These are phyloP conservation scores for Fonsecaea pugnacius DNA, from an alignment of 2,329 filamentous ascomycete genomes.

Conservation along the genomic window DNA sequence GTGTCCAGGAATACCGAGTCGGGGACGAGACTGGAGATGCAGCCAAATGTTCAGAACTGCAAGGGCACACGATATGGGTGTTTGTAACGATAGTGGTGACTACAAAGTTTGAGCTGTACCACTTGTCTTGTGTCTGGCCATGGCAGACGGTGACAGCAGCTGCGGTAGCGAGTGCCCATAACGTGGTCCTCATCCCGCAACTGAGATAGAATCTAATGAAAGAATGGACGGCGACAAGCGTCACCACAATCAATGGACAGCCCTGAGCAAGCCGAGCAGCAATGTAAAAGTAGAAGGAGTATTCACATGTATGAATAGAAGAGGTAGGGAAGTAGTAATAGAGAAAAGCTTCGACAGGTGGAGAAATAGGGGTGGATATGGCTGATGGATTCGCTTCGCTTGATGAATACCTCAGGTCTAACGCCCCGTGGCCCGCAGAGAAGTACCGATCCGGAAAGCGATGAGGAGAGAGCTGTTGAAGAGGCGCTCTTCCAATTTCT, in stretches of 20 bases:
- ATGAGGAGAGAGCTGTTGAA: background rate
- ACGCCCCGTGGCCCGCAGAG: background rate
- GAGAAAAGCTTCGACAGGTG: background rate
- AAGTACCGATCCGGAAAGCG: background rate
- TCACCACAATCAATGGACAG: constrained; percentile 11
- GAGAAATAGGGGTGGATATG: background rate
- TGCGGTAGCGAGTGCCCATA: background rate
- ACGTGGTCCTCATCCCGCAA: constrained; percentile 1
- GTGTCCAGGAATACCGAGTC: background rate
- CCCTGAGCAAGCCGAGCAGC: background rate
- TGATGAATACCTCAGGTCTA: background rate
- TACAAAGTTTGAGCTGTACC: constrained; percentile 5
- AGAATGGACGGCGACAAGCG: constrained; percentile 14
- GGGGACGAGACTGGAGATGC: background rate
- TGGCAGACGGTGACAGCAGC: background rate
- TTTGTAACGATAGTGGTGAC: constrained; percentile 11
- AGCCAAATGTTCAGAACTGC: constrained; percentile 1
- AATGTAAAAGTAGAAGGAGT: background rate
- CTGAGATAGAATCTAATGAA: background rate
- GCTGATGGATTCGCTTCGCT: background rate
- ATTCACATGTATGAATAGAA: background rate
- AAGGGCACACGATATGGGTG: constrained; percentile 11
- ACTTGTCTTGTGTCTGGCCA: constrained; percentile 1
- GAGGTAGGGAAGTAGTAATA: background rate
- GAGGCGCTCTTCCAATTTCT: background rate